phyloP scores from a whole-genome alignment of 495 filamentous ascomycete species.

The Astrocystis sublimbata region DNA sequence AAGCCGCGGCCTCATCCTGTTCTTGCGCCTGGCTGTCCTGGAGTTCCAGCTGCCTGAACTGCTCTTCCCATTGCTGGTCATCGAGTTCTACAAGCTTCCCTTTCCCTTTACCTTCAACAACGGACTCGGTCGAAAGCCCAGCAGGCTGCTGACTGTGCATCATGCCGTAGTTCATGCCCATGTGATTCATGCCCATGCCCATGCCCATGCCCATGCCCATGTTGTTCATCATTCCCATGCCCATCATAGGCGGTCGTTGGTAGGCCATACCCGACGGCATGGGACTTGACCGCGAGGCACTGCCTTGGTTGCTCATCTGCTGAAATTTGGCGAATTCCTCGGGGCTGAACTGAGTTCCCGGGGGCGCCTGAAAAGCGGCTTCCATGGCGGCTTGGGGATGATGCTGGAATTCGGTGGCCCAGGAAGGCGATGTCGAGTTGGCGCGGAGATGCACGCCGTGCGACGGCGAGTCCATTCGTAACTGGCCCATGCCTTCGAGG shows the following conservation, averaged over 20 bases:
- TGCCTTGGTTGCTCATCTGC: slow-evolving; percentile 58
- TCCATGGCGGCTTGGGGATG: slow-evolving; percentile 76
- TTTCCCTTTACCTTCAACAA: slow-evolving; percentile 60
- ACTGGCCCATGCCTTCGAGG: slow-evolving; percentile 42
- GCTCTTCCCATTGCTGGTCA: slow-evolving; percentile 91
- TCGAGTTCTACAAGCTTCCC: slow-evolving; percentile 95
- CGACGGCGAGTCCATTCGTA: slow-evolving; percentile 41
- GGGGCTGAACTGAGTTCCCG: slow-evolving; percentile 67
- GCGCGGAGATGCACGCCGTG: slow-evolving; percentile 49
- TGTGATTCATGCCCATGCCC: slow-evolving; percentile 50
- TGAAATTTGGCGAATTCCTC: slow-evolving; percentile 87
- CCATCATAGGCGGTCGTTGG: slow-evolving; percentile 40
- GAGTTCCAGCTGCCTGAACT: slow-evolving; percentile 87
- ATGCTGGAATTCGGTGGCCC: slow-evolving; percentile 55
- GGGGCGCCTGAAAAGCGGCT: slow-evolving; percentile 65
- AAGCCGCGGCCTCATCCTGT: slow-evolving; percentile 69
- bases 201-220: slow-evolving; percentile 50
- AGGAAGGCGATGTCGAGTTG: slow-evolving; percentile 63
- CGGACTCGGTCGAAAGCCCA: slow-evolving; percentile 44
- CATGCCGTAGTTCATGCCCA: slow-evolving; percentile 42
- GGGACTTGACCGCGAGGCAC: slow-evolving; percentile 52
- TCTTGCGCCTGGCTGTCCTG: slow-evolving; percentile 58
- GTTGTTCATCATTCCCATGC: slow-evolving; percentile 49
- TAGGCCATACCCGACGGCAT: slow-evolving; percentile 34
- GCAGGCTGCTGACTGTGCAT: slow-evolving; percentile 58